Evolutionary conservation across 192 early-diverging fungal genomes (phyloP).

Genomic region (Ambispora gerdemannii): DNA sequence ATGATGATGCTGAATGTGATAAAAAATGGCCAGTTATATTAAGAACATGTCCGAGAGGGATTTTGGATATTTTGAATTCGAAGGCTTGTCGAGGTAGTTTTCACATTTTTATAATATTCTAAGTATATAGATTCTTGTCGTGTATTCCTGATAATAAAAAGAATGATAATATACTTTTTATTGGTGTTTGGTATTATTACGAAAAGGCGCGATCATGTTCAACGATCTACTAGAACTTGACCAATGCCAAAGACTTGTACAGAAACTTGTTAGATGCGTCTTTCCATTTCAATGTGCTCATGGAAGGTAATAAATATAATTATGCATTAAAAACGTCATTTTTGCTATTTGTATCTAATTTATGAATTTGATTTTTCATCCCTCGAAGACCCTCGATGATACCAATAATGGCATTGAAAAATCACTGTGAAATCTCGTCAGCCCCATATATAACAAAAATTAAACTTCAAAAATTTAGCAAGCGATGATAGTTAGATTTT

Average conservation of each 20-base stretch:
- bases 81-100: constrained; percentile 63
- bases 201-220: constrained; percentile 69
- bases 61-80: constrained; percentile 68
- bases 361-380: background rate
- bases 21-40: constrained; percentile 30
- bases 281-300: constrained; percentile 70
- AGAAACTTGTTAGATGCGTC: constrained; percentile 47
- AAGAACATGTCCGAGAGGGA: constrained; percentile 54
- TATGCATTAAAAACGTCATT: background rate
- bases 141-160: no score
- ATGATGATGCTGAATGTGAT: background rate
- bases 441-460: background rate
- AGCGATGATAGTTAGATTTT: no score
- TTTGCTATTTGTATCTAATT: background rate
- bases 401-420: constrained; percentile 3
- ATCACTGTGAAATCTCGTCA: background rate
- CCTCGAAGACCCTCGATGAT: constrained; percentile 24
- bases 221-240: constrained; percentile 52
- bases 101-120: background rate
- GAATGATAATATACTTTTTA: no score
- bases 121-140: no score
- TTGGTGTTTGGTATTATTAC: background rate
- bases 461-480: no score
- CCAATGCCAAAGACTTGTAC: constrained; percentile 53
- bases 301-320: constrained; percentile 32